Evolutionary conservation across 768 basidiomycete species (phyloP), one percentile per base, ranked within the genome.

Genomic region (Chiua virens): DNA sequence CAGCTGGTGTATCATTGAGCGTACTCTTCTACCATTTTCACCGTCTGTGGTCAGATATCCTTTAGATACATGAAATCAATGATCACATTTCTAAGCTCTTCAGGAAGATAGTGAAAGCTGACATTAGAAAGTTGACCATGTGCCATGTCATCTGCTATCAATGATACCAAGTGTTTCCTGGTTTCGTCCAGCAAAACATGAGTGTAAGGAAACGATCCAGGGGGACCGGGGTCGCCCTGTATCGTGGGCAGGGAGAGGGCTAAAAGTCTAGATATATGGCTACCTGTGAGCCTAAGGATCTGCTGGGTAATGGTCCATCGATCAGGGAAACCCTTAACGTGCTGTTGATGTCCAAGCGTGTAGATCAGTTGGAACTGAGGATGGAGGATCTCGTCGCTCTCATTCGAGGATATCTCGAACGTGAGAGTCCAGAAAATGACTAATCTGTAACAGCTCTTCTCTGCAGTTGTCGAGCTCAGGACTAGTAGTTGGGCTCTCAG

Each of bases 321-420:
- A 25, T 72, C 63, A 0, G 69, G 71, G 23, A 55, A 57, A 6
- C 63, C 68, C 39, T 72, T 55, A 4, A 74, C 27, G 6, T 46
- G 56, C 25, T 35, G 57, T 38, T 65, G 67, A 5, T 41, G 25
- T 8, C 75, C 75, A 7, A 67, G 52, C 5, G 72, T 64, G 20
- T 73, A 75, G 1, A 72, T 55, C 17, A 74, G 45, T 23, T 74
- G 73, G 41, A 67, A 73, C 8, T 66, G 68, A 39, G 70, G 63
- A 18, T 73, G 65, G 13, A 73, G 63, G 25, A 60, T 57, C 36
- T 62, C 67, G 34, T 68, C 68, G 37, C 68, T 68, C 47, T 68
- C 68, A 15, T n/a, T 68, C 67, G 2, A 68, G 34, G 14, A 68
- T 60, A 40, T 70, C 68, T 25, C 66, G 61, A 8, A 64, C 52